Evolutionary conservation across 306 rosid species (phyloP).

Genomic region (Senna siamea): DNA sequence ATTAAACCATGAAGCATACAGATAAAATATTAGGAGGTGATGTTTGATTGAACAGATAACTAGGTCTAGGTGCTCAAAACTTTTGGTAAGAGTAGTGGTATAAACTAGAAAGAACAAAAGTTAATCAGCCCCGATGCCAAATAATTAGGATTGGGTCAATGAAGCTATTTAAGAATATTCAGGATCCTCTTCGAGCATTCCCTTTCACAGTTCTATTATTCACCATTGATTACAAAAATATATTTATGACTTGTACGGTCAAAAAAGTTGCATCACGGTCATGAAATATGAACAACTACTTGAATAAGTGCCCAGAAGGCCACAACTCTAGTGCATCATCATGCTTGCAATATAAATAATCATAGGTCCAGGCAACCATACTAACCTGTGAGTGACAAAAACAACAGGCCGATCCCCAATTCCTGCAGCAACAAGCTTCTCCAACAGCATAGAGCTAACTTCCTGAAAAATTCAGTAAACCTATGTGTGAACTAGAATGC

Average conservation of each 20-base stretch:
- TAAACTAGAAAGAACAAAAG: background rate
- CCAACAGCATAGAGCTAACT: conserved; percentile 92
- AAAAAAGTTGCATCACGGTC: conserved; percentile 23
- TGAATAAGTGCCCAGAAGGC: background rate
- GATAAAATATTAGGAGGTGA: background rate
- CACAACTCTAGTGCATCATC: background rate
- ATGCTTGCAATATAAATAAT: conserved; percentile 6
- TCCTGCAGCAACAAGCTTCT: conserved; percentile 91
- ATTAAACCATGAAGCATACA: background rate
- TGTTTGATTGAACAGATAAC: conserved; percentile 28
- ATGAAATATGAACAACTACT: background rate
- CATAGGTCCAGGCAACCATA: conserved; percentile 6
- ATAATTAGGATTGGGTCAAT: background rate
- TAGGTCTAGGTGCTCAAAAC: conserved; percentile 10
- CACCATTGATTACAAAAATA: background rate
- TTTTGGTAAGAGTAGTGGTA: conserved; percentile 5
- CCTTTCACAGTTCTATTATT: background rate
- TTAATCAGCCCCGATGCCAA: too few relatives aligned
- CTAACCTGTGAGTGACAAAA: conserved; percentile 91
- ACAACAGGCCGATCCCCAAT: conserved; percentile 92
- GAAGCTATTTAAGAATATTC: conserved; percentile 14
- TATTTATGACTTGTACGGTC: background rate
- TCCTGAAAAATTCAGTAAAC: conserved; percentile 61
- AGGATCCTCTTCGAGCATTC: conserved; percentile 28
- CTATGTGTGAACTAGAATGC: conserved; percentile 31